phyloP scores from a whole-genome alignment of 805 yeast genomes.

The Starmera caribaea region DNA sequence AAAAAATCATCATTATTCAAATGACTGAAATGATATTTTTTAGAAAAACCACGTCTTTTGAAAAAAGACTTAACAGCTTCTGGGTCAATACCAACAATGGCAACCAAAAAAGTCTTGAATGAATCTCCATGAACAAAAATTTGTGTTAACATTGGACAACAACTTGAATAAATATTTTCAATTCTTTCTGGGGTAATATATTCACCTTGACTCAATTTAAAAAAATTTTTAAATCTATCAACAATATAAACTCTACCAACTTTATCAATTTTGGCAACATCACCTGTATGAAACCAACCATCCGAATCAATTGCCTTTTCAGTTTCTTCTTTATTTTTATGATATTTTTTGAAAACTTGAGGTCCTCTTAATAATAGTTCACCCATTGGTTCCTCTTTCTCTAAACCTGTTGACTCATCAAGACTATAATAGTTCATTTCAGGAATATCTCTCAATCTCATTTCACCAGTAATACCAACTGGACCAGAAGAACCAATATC shows the following conservation, averaged over 20 bases:
- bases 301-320: slow-evolving; percentile 32
- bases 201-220: slow-evolving; percentile 48
- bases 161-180: slow-evolving; percentile 43
- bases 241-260: slow-evolving; percentile 33
- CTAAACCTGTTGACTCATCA: slow-evolving; percentile 31
- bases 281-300: slow-evolving; percentile 55
- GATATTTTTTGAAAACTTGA: slow-evolving; percentile 42
- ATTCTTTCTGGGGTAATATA: slow-evolving; percentile 60
- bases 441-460: slow-evolving; percentile 44
- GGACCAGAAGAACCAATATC: slow-evolving; percentile 34
- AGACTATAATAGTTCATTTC: slow-evolving; percentile 33
- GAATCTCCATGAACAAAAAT: slow-evolving; percentile 49
- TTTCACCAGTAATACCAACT: slow-evolving; percentile 41
- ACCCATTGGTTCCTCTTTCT: slow-evolving; percentile 24
- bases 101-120: slow-evolving; percentile 41
- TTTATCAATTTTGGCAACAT: slow-evolving; percentile 31
- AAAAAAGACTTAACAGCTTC: slow-evolving; percentile 13
- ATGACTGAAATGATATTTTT: slow-evolving; percentile 4
- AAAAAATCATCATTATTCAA: slow-evolving; percentile 2
- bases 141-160: slow-evolving; percentile 33
- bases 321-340: slow-evolving; percentile 39
- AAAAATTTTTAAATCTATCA: slow-evolving; percentile 59
- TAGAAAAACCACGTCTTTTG: slow-evolving; percentile 3
- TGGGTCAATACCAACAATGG: slow-evolving; percentile 44
- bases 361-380: slow-evolving; percentile 51